A percentile compares a stretch with the other conserved stretches of the same genome.
phyloP scores from a whole-genome alignment of 2,329 filamentous ascomycete species.

The Phaeophleospora eucalypticola region DNA sequence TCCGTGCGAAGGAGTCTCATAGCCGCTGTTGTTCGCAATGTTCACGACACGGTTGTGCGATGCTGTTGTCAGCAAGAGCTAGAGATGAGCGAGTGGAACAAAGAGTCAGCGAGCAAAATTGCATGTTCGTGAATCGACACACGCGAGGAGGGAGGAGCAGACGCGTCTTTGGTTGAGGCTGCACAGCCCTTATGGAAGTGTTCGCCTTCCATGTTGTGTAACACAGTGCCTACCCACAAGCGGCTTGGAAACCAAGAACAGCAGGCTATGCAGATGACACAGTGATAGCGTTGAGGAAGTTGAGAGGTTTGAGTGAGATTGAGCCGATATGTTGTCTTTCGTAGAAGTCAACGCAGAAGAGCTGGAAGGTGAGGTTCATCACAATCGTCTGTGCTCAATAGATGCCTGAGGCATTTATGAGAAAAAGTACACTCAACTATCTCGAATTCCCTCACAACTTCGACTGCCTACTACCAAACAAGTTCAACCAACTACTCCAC shows the following conservation, averaged over 20 bases:
- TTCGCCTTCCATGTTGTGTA: too few species aligned
- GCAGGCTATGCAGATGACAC: not conserved
- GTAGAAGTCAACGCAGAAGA: too few species aligned
- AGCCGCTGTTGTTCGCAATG: not conserved
- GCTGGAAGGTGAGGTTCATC: not conserved
- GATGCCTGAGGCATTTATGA: not conserved
- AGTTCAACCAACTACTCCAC: slow-evolving; percentile 12
- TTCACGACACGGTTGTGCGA: not conserved
- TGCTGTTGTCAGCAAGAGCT: not conserved
- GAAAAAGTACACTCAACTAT: not conserved
- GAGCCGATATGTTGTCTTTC: not conserved
- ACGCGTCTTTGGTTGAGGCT: too few species aligned
- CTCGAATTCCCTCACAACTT: slow-evolving; percentile 12
- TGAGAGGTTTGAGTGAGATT: not conserved
- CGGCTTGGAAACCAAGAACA: not conserved
- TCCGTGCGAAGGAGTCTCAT: not conserved
- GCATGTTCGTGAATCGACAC: too few species aligned
- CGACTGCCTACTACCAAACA: slow-evolving; percentile 15
- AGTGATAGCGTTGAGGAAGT: not conserved
- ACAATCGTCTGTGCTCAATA: not conserved
- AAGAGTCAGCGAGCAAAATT: too few species aligned
- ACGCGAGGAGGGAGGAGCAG: too few species aligned
- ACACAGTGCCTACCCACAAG: too few species aligned
- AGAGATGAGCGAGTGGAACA: too few species aligned
- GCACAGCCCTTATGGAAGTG: too few species aligned